Base-by-base conservation (phyloP, 2,329 filamentous ascomycete genomes). In the Xylaria sp. region DNA sequence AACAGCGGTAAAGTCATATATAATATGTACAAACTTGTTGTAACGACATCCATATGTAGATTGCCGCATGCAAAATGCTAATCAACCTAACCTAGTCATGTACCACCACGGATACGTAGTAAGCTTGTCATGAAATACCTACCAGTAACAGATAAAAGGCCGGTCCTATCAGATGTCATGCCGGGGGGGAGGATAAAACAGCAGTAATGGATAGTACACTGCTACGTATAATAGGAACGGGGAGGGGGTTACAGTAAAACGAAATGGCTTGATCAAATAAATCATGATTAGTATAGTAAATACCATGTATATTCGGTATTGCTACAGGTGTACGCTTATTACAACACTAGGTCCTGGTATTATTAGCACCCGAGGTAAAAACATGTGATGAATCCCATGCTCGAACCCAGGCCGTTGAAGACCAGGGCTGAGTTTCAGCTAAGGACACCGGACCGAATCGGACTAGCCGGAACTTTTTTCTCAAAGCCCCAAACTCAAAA, bases 401-500 rank as follows among this genome's bases (percentile, higher is more conserved):
- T n/a, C n/a, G 51, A 42, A n/a, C 29, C 36, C 22, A 45, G 39
- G 22, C 22, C 54, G 4, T 61, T 33, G 22, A 36, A 25, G 44
- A 13, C 61, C 62, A 62, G 62, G 64, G 59, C 66, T 59, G 66
- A 58, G 62, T 68, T 62, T 68, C 66, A 68, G 65, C 65, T 62
- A 47, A 39, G 53, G 22, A 20, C n/a, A 5, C 31, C 50, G 63
- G 45, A 36, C 39, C 33, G 51, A 65, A 65, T 67, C 65, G 61
- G 65, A 59, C 66, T 59, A 63, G 56, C 66, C 66, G 66, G 66
- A 54, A 50, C 31, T 51, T 27, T 17, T n/a, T 9, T 33, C 5
- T 20, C 5, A 20, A 56, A 66, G 47, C 53, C 53, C 55, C 65
- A 59, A 45, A 31, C 39, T 13, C 36, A 25, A 55, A 39, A n/a